Evolutionary conservation across 805 yeast genomes (phyloP).

Genomic region (Candida chauliodis): DNA sequence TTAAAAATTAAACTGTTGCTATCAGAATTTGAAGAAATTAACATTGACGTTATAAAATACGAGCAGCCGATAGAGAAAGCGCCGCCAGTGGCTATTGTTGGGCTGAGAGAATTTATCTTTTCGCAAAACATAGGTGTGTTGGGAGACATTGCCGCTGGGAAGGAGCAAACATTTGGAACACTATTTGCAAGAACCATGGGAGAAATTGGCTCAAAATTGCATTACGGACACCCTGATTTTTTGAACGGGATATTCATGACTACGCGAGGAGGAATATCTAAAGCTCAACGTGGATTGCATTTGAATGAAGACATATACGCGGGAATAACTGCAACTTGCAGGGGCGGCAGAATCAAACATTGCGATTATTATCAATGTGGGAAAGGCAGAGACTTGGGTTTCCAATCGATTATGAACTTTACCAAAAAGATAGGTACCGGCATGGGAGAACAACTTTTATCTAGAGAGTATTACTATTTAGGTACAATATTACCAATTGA

Average conservation of each 20-base stretch:
- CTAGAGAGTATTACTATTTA: slow-evolving; percentile 86
- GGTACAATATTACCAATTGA: slow-evolving; percentile 90
- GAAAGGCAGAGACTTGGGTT: slow-evolving; percentile 93
- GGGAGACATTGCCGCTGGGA: slow-evolving; percentile 97
- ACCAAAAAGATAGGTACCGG: slow-evolving; percentile 97
- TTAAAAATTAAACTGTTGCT: slow-evolving; percentile 82
- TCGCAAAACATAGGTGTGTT: slow-evolving; percentile 88
- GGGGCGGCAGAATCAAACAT: slow-evolving; percentile 94
- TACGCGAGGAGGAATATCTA: slow-evolving; percentile 92
- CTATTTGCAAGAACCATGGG: slow-evolving; percentile 90
- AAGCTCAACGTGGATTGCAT: slow-evolving; percentile 91
- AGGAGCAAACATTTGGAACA: slow-evolving; percentile 96
- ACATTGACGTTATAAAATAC: slow-evolving; percentile 50
- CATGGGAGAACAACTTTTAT: slow-evolving; percentile 94
- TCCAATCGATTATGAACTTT: slow-evolving; percentile 86
- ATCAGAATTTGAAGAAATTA: slow-evolving; percentile 85
- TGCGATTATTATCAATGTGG: slow-evolving; percentile 97
- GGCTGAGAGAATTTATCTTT: slow-evolving; percentile 93
- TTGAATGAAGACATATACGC: slow-evolving; percentile 94
- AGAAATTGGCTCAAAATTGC: slow-evolving; percentile 90
- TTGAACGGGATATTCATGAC: slow-evolving; percentile 88
- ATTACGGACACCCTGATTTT: slow-evolving; percentile 97
- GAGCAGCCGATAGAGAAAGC: slow-evolving; percentile 30
- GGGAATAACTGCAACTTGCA: slow-evolving; percentile 82
- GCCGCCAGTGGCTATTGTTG: slow-evolving; percentile 75